A percentile compares a stretch with the other conserved stretches of the same genome.
phyloP scores from a whole-genome alignment of 176 grass and related monocot species.

The Oryza meyeriana region DNA sequence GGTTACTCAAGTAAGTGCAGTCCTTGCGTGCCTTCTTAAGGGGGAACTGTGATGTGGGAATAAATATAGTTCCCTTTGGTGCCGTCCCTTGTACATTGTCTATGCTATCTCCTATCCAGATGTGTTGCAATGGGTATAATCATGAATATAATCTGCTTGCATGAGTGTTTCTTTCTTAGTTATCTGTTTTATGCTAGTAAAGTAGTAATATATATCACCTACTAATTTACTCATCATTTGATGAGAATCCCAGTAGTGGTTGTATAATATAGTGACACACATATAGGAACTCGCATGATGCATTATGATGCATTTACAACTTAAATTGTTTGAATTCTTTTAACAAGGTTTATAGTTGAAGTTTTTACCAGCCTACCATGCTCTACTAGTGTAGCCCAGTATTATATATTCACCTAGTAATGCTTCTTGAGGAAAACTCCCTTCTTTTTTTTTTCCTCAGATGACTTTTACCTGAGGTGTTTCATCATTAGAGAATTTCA shows the following conservation, averaged over 20 bases:
- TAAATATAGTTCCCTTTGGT: constrained; percentile 49
- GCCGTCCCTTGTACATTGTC: constrained; percentile 52
- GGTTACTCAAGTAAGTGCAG: constrained; percentile 69
- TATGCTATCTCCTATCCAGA: constrained; percentile 82
- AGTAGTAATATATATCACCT: neutral
- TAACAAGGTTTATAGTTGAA: neutral
- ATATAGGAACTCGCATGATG: neutral
- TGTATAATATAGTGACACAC: neutral
- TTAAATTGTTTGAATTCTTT: constrained; percentile 2
- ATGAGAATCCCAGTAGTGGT: neutral
- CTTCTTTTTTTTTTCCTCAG: neutral
- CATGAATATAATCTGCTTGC: constrained; percentile 6
- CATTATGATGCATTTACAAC: neutral
- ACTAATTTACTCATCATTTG: constrained; percentile 10
- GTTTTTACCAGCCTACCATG: neutral
- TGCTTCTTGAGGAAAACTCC: neutral
- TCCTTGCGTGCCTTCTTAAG: constrained; percentile 67
- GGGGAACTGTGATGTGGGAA: constrained; percentile 72
- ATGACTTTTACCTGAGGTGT: constrained; percentile 56
- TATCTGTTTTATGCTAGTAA: constrained; percentile 1
- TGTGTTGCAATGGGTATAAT: constrained; percentile 34
- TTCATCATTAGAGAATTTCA: constrained; percentile 55
- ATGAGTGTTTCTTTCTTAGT: constrained; percentile 2
- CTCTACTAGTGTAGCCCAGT: neutral
- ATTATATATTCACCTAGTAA: neutral